Conservation (phyloP, 345 rosid species). For the Euphorbia tirucalli region DNA sequence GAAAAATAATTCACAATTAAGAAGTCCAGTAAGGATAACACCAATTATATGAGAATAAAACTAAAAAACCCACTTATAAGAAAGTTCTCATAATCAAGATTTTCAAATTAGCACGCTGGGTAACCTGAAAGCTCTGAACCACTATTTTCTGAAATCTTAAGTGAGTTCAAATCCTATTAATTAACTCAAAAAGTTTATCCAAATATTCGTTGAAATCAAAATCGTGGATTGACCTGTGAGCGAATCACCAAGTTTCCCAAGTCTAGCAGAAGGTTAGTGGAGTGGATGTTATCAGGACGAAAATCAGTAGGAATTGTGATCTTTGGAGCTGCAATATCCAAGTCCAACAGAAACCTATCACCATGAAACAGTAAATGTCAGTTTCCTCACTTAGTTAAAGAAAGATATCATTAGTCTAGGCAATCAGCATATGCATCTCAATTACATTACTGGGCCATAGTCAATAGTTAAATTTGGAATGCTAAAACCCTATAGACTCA, state of each 20-base stretch:
- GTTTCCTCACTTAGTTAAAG: not conserved
- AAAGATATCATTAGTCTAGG: not conserved
- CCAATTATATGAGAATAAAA: not conserved
- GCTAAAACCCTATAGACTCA: not conserved
- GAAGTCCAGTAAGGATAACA: too few relatives aligned
- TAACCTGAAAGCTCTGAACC: not conserved
- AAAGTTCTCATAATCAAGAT: not conserved
- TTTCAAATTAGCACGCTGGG: not conserved
- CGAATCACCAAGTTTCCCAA: slow-evolving; percentile 88
- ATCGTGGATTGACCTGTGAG: slow-evolving; percentile 60
- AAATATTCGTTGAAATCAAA: not conserved
- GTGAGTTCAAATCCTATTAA: not conserved
- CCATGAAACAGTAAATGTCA: slow-evolving; percentile 18
- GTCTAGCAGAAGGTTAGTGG: slow-evolving; percentile 92
- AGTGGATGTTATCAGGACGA: slow-evolving; percentile 57
- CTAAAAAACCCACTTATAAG: not conserved
- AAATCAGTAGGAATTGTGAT: slow-evolving; percentile 94
- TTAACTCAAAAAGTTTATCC: not conserved
- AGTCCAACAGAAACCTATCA: slow-evolving; percentile 83
- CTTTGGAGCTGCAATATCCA: slow-evolving; percentile 99
- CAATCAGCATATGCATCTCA: not conserved
- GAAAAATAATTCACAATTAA: not conserved
- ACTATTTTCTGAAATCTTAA: not conserved
- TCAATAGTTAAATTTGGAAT: not conserved
- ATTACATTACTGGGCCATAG: not conserved